These are phyloP conservation scores for Coelastrella sp. DNA, from an alignment of 139 green algal species.

Conservation along the genomic window DNA sequence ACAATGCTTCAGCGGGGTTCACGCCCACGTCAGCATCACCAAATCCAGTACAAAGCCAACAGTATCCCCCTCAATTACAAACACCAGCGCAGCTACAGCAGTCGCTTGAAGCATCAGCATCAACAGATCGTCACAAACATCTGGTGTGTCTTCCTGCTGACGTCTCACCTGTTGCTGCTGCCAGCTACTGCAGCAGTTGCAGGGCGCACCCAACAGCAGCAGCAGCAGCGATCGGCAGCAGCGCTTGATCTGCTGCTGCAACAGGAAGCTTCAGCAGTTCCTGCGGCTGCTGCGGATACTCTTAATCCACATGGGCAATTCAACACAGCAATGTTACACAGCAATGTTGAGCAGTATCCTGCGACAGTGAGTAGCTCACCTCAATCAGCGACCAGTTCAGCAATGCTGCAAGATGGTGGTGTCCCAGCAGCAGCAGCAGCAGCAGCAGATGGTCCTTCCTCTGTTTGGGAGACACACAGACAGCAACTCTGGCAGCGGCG, in stretches of 20 bases:
- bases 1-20: not conserved
- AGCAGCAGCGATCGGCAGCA: not conserved
- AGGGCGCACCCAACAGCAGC: not conserved
- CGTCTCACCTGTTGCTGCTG: not conserved
- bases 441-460: constrained; percentile 12
- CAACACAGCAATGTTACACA: too few relatives aligned
- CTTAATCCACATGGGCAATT: too few relatives aligned
- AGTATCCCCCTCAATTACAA: not conserved
- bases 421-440: constrained; percentile 1
- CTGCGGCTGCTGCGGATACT: too few relatives aligned
- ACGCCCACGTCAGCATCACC: not conserved
- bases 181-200: not conserved
- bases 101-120: not conserved
- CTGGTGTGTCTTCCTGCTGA: constrained; percentile 15
- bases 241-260: not conserved
- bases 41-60: not conserved
- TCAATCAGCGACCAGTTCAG: too few relatives aligned
- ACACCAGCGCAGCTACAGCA: not conserved
- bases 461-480: not conserved
- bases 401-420: not conserved
- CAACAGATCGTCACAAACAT: not conserved
- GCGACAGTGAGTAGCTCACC: too few relatives aligned
- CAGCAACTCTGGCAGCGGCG: not conserved
- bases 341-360: too few relatives aligned
- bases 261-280: too few relatives aligned